Evolutionary conservation across 2,329 filamentous ascomycete species (phyloP).

Genomic region (Canariomyces notabilis): DNA sequence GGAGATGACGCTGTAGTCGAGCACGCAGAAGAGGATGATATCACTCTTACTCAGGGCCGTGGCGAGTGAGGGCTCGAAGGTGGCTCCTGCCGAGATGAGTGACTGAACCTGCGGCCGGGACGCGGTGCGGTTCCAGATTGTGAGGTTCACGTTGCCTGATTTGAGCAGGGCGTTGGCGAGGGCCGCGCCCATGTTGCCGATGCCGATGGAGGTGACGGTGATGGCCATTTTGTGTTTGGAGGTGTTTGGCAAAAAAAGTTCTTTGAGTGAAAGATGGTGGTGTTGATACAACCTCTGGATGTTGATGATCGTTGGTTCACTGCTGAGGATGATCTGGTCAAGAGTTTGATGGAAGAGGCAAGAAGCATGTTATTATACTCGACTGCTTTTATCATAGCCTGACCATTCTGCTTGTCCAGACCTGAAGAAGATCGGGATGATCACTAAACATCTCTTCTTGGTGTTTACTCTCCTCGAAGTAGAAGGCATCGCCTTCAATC

Average conservation of each 20-base stretch:
- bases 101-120: conserved; percentile 16
- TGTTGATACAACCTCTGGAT: not conserved
- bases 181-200: conserved; percentile 27
- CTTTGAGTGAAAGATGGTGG: not conserved
- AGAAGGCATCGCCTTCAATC: too few relatives aligned
- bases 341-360: not conserved
- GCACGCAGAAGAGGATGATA: conserved; percentile 25
- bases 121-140: conserved; percentile 26
- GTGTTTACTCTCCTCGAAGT: not conserved
- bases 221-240: conserved; percentile 3
- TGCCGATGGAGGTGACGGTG: conserved; percentile 22
- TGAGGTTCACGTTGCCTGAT: conserved; percentile 11
- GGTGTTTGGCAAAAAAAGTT: not conserved
- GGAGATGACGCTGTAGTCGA: conserved; percentile 25
- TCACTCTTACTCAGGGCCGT: conserved; percentile 17
- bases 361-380: not conserved
- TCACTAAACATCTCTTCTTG: not conserved
- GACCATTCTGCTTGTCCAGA: too few relatives aligned
- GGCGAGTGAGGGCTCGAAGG: conserved; percentile 13
- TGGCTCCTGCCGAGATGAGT: conserved; percentile 16
- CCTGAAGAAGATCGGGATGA: not conserved
- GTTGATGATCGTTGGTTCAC: not conserved
- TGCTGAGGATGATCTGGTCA: not conserved
- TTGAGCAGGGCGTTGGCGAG: conserved; percentile 22
- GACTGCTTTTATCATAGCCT: not conserved